phyloP scores from a whole-genome alignment of 2,329 filamentous ascomycete genomes.

The Immersiporthe knoxdaviesiana region DNA sequence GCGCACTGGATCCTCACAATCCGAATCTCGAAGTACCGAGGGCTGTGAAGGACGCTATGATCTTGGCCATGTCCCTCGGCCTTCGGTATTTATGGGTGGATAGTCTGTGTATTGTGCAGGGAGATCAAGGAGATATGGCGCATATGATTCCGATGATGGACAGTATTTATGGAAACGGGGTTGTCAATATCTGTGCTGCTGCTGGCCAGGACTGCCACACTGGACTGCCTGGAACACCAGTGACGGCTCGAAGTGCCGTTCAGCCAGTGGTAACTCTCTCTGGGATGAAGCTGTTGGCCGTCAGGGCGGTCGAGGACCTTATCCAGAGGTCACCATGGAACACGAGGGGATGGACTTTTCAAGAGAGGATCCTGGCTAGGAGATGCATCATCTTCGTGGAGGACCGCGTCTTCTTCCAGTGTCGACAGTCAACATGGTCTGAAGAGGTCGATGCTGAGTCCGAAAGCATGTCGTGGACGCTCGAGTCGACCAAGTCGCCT shows the following conservation, averaged over 20 bases:
- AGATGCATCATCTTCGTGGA: conserved; percentile 5
- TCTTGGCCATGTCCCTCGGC: not conserved
- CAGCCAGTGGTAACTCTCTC: not conserved
- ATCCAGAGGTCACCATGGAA: conserved; percentile 1
- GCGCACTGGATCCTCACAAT: not conserved
- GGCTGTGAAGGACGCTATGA: conserved; percentile 2
- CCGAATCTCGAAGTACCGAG: not conserved
- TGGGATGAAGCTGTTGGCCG: conserved; percentile 5
- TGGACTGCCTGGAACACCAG: conserved; percentile 3
- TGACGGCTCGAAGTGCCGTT: not conserved
- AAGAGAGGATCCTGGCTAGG: not conserved
- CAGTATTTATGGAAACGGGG: not conserved
- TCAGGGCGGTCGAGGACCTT: not conserved
- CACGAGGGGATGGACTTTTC: conserved; percentile 5
- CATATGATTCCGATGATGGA: not conserved
- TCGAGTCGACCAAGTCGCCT: not conserved
- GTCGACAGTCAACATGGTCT: conserved; percentile 9
- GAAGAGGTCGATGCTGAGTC: conserved; percentile 16
- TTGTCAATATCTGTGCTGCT: conserved; percentile 13
- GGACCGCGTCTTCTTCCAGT: conserved; percentile 15
- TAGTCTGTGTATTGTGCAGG: conserved; percentile 1
- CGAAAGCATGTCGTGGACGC: not conserved
- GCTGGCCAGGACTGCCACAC: not conserved
- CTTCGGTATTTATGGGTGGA: conserved; percentile 11
- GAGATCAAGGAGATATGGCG: not conserved